Evolutionary conservation across 805 yeast species (phyloP).

Genomic region (Hanseniaspora lachancei): DNA sequence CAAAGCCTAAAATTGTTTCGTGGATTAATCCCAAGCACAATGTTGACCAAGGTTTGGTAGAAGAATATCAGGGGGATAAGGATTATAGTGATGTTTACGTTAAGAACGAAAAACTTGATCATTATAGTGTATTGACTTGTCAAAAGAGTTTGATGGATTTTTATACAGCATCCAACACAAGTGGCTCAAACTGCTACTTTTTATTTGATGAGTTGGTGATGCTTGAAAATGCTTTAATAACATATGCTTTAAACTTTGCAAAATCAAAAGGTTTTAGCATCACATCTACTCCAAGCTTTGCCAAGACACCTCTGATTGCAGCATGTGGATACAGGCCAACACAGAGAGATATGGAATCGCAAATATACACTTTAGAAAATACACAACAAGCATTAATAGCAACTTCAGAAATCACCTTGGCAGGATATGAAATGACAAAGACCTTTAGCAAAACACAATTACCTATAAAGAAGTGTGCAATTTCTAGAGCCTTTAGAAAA

Average conservation of each 20-base stretch:
- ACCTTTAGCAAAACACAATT: slow-evolving; percentile 27
- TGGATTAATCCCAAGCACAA: slow-evolving; percentile 36
- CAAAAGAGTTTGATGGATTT: slow-evolving; percentile 54
- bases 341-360: slow-evolving; percentile 75
- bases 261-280: slow-evolving; percentile 51
- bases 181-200: slow-evolving; percentile 81
- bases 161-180: slow-evolving; percentile 52
- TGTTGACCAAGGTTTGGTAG: neutral
- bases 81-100: slow-evolving; percentile 16
- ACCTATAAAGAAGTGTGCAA: slow-evolving; percentile 59
- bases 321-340: slow-evolving; percentile 95
- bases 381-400: slow-evolving; percentile 53
- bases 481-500: slow-evolving; percentile 78
- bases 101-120: slow-evolving; percentile 34
- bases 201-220: slow-evolving; percentile 72
- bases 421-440: slow-evolving; percentile 55
- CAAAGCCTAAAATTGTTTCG: slow-evolving; percentile 34
- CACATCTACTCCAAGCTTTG: slow-evolving; percentile 77
- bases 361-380: slow-evolving; percentile 50
- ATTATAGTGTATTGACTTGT: slow-evolving; percentile 55
- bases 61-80: slow-evolving; percentile 4
- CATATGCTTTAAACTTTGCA: slow-evolving; percentile 60
- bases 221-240: slow-evolving; percentile 79
- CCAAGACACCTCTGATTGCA: slow-evolving; percentile 55
- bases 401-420: slow-evolving; percentile 90